Base-by-base conservation (phyloP, 495 filamentous ascomycete genomes). In the Talaromyces ruber region DNA sequence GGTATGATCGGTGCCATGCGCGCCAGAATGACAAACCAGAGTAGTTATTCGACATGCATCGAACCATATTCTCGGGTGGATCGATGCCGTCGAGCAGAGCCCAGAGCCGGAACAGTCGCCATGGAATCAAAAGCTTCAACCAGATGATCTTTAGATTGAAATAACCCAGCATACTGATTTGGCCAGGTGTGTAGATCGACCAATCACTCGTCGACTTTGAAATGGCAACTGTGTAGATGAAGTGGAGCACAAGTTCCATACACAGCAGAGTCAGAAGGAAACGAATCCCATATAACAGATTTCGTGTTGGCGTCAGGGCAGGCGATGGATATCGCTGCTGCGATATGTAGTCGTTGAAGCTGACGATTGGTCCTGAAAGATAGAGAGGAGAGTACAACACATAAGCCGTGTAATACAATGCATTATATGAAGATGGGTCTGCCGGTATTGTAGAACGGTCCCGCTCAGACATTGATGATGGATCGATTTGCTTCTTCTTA, bases 401-500 rank as follows among this genome's bases (percentile, higher is more conserved):
- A 72, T 97, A 98, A 29, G 89, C 90, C 53, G 97, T 62, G 70
- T 95, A 97, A 73, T 92, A 94, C 71, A 94, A 92, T 24, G 82
- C 83, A 34, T 70, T 78, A 73, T 84, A 99, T 64, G 93, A 88
- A 7, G 79, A 73, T 0, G 79, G 68, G 58, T 83, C 80, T 5
- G 91, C 90, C 0, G 95, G 90, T 52, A 86, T 86, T 39, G 79
- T 79, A 58, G 97, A 81, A 6, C 94, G 88, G 63, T 98, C 94
- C 65, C 89, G 80, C 67, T 98, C 95, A 12, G 91, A 93, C 16
- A 98, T 82, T 65, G 84, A 82, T 52, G 89, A 77, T 18, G 89
- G 88, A 80, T 98, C 92, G 58, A 96, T 82, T 80, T 94, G 90
- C 71, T 97, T 98, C 93, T 97, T 98, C 95, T 98, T 96, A 75